Evolutionary conservation across 2,329 filamentous ascomycete genomes (phyloP), one percentile per base, ranked within the genome.

Genomic region (Fusarium sambucinum): DNA sequence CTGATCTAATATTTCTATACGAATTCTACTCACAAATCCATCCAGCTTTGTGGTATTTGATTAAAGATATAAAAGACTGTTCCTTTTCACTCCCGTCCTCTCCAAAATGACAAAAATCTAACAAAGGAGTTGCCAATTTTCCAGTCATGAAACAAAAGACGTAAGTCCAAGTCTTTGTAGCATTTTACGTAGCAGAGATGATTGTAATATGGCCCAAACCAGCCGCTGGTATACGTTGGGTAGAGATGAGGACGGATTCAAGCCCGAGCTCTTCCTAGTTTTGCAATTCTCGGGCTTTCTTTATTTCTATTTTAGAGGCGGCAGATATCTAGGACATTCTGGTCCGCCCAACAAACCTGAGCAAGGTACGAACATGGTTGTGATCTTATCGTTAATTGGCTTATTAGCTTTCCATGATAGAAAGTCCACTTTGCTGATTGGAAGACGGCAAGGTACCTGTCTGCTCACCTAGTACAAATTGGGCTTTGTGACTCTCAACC

Each of bases 311-410:
- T 42, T 35, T 23, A n/a, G 32, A 46, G 29, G 35, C 56, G 47
- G 42, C 51, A 53, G 37, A 67, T n/a, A 27, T 54, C 33, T 25
- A 64, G 67, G 67, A 70, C 51, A n/a, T 38, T 69, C 52, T 68
- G 62, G 50, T 66, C 70, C 71, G 71, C 68, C 41, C 65, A 70
- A 74, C 62, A 60, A 46, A 63, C 53, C 55, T 60, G 59, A 55
- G 50, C 56, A 61, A 66, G 60, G 21, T 27, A 47, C 54, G 56
- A 72, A 62, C 66, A 74, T 73, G 71, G 66, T 32, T 48, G 35
- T 59, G 52, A 64, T 42, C 62, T 56, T 32, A 19, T 23, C 35
- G 32, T 61, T 50, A 41, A 69, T 74, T 68, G 66, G 62, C 37
- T 69, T 41, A 56, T 53, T 53, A 33, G 47, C 38, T 27, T 51